Evolutionary conservation across 2,329 filamentous ascomycete species (phyloP).

Genomic region (Hypoxylon sp.): DNA sequence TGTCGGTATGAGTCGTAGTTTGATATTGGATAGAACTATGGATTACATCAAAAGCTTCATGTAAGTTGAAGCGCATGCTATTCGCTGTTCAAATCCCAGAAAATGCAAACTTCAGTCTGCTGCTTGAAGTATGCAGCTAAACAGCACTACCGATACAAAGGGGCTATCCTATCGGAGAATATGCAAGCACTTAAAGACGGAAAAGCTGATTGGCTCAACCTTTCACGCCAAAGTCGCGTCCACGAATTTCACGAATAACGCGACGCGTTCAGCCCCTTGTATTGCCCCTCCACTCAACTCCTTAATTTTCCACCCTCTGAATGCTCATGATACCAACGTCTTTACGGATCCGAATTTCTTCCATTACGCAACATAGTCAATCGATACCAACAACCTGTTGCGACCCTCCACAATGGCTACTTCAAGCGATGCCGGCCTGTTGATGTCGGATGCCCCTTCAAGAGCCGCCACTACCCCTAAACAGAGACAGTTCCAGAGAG

Average conservation of each 20-base stretch:
- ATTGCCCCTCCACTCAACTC: conserved; percentile 33
- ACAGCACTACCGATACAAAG: no score
- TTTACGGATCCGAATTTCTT: background rate
- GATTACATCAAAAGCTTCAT: background rate
- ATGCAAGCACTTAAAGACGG: conserved; percentile 33
- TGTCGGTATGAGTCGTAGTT: background rate
- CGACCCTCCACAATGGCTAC: conserved; percentile 53
- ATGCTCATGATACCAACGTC: background rate
- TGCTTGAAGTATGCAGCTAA: no score
- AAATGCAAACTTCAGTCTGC: background rate
- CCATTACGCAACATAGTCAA: conserved; percentile 4
- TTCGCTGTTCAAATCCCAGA: background rate
- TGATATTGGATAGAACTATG: background rate
- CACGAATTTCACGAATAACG: conserved; percentile 3
- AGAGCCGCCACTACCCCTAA: conserved; percentile 53
- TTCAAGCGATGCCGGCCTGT: conserved; percentile 63
- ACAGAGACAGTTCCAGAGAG: conserved; percentile 53
- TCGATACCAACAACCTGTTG: background rate
- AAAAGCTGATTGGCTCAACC: conserved; percentile 15
- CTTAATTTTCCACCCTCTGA: conserved; percentile 23
- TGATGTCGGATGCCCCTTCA: conserved; percentile 64
- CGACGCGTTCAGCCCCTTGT: conserved; percentile 21
- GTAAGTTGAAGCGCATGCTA: background rate
- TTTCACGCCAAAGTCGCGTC: conserved; percentile 25
- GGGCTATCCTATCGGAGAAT: conserved; percentile 15